Base-by-base conservation (phyloP, 2,329 filamentous ascomycete species). In the Trichoderma gracile region DNA sequence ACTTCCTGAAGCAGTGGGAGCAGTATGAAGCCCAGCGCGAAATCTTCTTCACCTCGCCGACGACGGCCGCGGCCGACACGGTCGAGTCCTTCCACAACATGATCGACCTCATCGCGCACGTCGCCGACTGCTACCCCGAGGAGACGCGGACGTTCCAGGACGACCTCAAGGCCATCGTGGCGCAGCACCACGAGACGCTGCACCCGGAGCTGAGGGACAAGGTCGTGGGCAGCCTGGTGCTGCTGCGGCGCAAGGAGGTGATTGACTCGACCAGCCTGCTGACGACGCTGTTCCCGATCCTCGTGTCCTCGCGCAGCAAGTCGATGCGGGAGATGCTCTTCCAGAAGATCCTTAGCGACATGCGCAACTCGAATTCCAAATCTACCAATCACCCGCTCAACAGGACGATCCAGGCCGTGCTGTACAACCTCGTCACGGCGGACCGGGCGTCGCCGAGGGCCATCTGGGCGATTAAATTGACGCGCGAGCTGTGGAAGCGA, bases 381-480 rank as follows among this genome's bases (percentile, higher is more conserved):
- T 79, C 88, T 10, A 94, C 87, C 63, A 97, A 99, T 73, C 95
- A 99, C 79, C 91, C 89, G 64, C 85, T 99, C 60, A 99, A 99
- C 78, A 87, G 91, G 60, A 95, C 91, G 3, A 90, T 98, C 66
- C 95, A 99, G 77, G 96, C 91, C 3, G 92, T 96, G 14, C 86
- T 98, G 30, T 96, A 92, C 81, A 97, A 97, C 76, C 83, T 98
- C 25, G 86, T 98, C 50, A 92, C 91, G 17, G 91, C 90, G 3
- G 94, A 99, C 75, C 87, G 90, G 47, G 83, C 90, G 9, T 96
- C 93, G 0, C 84, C 91, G 1, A 95, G 96, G 73, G 92, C 91
- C 4, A 83, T 99, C 56, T 99, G 95, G 95, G 93, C 95, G 3
- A 92, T 97, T 67, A 97, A 97, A 77, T 85, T 99, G 68, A 96